phyloP scores from a whole-genome alignment of 2,329 filamentous ascomycete genomes.

The Fusarium redolens region DNA sequence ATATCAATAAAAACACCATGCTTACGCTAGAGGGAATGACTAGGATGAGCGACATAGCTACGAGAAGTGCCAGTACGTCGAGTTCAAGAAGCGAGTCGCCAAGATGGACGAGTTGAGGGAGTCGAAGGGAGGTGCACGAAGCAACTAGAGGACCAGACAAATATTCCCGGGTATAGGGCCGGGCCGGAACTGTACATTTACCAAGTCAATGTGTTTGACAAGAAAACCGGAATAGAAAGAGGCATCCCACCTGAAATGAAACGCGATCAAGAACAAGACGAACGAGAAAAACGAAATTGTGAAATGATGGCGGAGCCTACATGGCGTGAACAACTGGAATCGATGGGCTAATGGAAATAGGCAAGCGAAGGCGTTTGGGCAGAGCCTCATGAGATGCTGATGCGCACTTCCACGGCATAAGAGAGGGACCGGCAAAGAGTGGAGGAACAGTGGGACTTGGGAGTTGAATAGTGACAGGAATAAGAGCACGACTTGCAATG shows the following conservation, averaged over 20 bases:
- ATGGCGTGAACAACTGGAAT: constrained; percentile 38
- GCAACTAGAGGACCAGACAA: constrained; percentile 71
- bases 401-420: constrained; percentile 30
- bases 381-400: constrained; percentile 42
- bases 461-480: constrained; percentile 23
- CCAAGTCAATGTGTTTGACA: constrained; percentile 34
- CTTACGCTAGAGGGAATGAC: constrained; percentile 37
- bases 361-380: constrained; percentile 26
- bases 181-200: constrained; percentile 47
- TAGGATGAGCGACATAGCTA: constrained; percentile 97
- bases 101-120: constrained; percentile 98
- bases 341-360: constrained; percentile 43
- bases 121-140: constrained; percentile 84
- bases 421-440: constrained; percentile 37
- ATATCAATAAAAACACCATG: constrained; percentile 17
- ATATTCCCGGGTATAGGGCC: constrained; percentile 26
- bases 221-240: constrained; percentile 45
- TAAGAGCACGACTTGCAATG: constrained; percentile 18
- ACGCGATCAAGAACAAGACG: constrained; percentile 14
- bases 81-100: constrained; percentile 97
- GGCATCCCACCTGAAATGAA: constrained; percentile 35
- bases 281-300: constrained; percentile 9
- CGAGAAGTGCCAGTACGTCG: constrained; percentile 99
- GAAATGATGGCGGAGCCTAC: constrained; percentile 29
- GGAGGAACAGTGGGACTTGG: constrained; percentile 32